Evolutionary conservation across 345 rosid species (phyloP).

Genomic region (Camelina neglecta): DNA sequence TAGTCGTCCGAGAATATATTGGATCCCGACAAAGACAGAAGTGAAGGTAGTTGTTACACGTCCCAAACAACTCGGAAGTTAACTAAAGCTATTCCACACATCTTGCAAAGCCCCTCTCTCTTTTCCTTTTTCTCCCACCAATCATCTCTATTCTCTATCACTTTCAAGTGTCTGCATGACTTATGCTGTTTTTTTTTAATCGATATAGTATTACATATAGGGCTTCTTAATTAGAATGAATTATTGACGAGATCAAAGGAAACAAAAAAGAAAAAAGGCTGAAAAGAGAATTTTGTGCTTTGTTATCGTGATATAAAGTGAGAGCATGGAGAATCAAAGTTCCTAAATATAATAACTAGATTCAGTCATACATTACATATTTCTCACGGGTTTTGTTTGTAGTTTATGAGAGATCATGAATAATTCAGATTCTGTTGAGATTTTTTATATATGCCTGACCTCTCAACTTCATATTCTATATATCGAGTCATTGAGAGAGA

Average conservation of each 20-base stretch:
- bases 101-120: slow-evolving; percentile 18
- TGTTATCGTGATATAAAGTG: slow-evolving; percentile 33
- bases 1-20: slow-evolving; percentile 15
- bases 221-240: background rate
- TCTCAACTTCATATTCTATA: background rate
- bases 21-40: slow-evolving; percentile 41
- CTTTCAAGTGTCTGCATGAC: background rate
- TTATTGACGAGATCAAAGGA: background rate
- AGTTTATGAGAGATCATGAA: background rate
- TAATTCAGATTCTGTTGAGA: background rate
- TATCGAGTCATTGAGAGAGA: background rate
- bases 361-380: background rate
- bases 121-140: slow-evolving; percentile 12
- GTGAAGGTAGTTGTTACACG: slow-evolving; percentile 47
- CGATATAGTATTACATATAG: no score
- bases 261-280: no score
- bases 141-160: background rate
- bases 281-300: slow-evolving; percentile 24
- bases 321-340: slow-evolving; percentile 1
- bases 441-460: background rate
- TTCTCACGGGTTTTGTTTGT: background rate
- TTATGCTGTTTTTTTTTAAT: background rate
- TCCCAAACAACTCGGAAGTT: slow-evolving; percentile 40
- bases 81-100: slow-evolving; percentile 36
- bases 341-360: background rate